Percentiles rank a stretch among this genome's conserved stretches.
Evolutionary conservation across 192 early-diverging fungal species (phyloP).

Genomic region (Backusella morwellensis): DNA sequence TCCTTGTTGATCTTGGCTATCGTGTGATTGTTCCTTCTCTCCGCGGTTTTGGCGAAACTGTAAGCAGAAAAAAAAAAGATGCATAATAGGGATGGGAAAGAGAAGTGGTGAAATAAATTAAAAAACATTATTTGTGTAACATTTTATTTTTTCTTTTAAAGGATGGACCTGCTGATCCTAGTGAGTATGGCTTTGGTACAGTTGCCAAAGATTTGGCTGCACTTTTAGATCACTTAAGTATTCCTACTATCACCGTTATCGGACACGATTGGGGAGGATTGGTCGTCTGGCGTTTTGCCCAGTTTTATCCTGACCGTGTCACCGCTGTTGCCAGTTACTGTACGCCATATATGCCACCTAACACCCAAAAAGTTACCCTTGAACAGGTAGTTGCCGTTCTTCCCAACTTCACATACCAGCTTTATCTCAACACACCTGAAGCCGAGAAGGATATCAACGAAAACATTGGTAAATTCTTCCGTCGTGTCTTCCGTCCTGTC

Average conservation of each 20-base stretch:
- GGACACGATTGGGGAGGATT: conserved; percentile 73
- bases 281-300: conserved; percentile 51
- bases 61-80: conserved; percentile 10
- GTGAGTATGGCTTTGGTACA: conserved; percentile 46
- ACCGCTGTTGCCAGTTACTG: conserved; percentile 48
- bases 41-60: conserved; percentile 54
- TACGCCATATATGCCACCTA: conserved; percentile 52
- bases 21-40: conserved; percentile 53
- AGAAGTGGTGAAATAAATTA: neutral
- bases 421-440: conserved; percentile 31
- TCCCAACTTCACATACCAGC: conserved; percentile 57
- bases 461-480: conserved; percentile 34
- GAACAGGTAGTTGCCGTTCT: conserved; percentile 44
- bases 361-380: conserved; percentile 26
- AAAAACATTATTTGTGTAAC: neutral
- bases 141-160: neutral
- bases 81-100: neutral
- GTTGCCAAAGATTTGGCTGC: conserved; percentile 51
- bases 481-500: conserved; percentile 27
- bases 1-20: conserved; percentile 51
- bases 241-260: conserved; percentile 50
- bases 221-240: conserved; percentile 55
- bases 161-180: conserved; percentile 17
- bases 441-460: conserved; percentile 46
- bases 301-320: conserved; percentile 60